A percentile compares a stretch with the other conserved stretches of the same genome.
Conservation (phyloP, 768 basidiomycete species). For the Leccinellum albellum region DNA sequence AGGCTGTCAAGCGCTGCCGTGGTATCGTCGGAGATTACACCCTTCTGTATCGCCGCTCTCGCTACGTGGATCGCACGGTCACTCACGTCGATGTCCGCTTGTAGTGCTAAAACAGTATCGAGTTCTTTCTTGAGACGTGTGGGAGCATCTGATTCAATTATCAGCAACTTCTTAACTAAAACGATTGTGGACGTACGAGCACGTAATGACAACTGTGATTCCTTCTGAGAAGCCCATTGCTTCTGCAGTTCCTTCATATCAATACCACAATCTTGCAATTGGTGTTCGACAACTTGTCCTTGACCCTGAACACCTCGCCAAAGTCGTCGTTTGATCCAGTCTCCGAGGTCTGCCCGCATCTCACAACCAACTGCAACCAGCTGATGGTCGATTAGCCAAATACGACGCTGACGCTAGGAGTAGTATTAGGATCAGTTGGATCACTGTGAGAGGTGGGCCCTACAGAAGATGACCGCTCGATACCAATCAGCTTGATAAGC, state of each 20-base stretch:
- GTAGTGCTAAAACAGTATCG: constrained; percentile 11
- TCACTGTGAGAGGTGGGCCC: too few relatives aligned
- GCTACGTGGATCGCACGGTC: not conserved
- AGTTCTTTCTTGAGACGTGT: not conserved
- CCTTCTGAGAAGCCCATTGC: constrained; percentile 35
- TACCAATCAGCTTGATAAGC: too few relatives aligned
- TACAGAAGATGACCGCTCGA: too few relatives aligned
- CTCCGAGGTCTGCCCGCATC: constrained; percentile 28
- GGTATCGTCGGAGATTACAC: not conserved
- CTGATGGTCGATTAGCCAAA: constrained; percentile 37
- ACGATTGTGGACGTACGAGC: constrained; percentile 23
- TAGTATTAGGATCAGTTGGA: too few relatives aligned
- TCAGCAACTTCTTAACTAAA: too few relatives aligned
- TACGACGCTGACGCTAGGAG: constrained; percentile 9
- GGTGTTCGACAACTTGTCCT: constrained; percentile 8
- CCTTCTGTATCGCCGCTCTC: not conserved
- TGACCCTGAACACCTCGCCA: constrained; percentile 16
- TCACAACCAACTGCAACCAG: constrained; percentile 24
- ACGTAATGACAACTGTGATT: constrained; percentile 27
- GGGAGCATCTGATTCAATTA: not conserved
- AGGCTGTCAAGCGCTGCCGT: not conserved
- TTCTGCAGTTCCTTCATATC: constrained; percentile 15
- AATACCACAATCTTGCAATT: constrained; percentile 19
- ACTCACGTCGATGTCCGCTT: constrained; percentile 26
- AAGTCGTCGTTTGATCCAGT: constrained; percentile 29